Percentiles rank a stretch among this genome's conserved stretches.
These are phyloP conservation scores for Solanum pimpinellifolium DNA, from an alignment of 257 asterid species.

Conservation along the genomic window DNA sequence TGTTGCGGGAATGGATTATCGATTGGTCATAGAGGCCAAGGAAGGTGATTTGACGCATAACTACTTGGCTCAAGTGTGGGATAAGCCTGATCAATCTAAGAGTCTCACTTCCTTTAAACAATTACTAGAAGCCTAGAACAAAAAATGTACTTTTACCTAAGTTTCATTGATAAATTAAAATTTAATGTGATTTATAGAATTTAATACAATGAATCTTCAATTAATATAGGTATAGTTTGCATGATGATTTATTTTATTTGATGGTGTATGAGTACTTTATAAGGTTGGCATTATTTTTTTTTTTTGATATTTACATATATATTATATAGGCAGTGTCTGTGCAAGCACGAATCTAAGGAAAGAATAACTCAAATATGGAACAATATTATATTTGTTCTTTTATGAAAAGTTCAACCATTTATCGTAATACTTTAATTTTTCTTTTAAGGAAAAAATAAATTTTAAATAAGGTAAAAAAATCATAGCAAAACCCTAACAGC, in stretches of 20 bases:
- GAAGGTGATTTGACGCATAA: background rate
- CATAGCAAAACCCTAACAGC: too few relatives aligned
- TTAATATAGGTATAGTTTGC: background rate
- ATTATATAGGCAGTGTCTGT: too few relatives aligned
- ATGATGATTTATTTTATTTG: background rate
- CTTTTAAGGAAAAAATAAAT: too few relatives aligned
- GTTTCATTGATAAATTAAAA: background rate
- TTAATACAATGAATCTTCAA: background rate
- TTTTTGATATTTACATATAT: background rate
- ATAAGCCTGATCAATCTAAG: background rate
- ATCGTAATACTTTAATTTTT: too few relatives aligned
- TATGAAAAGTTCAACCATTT: too few relatives aligned
- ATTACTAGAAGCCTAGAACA: background rate
- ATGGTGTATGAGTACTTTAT: background rate
- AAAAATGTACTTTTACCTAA: background rate
- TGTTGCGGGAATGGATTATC: conserved; percentile 18
- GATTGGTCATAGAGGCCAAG: conserved; percentile 14
- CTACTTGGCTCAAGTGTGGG: conserved; percentile 27
- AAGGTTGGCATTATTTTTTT: too few relatives aligned
- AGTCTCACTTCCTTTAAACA: conserved; percentile 20
- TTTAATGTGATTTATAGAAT: background rate
- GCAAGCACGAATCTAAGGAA: too few relatives aligned
- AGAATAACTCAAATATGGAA: too few relatives aligned
- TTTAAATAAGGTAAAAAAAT: too few relatives aligned
- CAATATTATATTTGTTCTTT: too few relatives aligned